Percentiles rank a stretch among this genome's conserved stretches.
Conservation (phyloP, 306 rosid species). For the Hylodesmum podocarpum region DNA sequence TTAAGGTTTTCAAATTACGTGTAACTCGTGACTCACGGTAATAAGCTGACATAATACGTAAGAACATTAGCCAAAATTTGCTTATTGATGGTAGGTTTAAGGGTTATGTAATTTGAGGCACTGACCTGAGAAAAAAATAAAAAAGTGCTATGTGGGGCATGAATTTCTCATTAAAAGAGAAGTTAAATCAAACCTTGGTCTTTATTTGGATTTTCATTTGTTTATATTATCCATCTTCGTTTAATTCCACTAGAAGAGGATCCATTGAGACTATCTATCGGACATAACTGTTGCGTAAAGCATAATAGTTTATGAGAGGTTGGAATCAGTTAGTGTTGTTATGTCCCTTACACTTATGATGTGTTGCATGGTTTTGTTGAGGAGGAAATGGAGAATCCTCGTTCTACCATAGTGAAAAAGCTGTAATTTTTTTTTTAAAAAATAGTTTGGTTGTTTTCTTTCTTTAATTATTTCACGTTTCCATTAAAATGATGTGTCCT, state of each 20-base stretch:
- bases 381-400: too few species aligned
- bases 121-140: background rate
- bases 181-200: background rate
- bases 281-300: background rate
- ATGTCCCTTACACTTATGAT: too few species aligned
- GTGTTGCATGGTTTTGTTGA: too few species aligned
- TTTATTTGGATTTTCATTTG: background rate
- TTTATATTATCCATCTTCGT: background rate
- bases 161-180: background rate
- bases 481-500: too few species aligned
- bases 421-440: too few species aligned
- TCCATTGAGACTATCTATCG: background rate
- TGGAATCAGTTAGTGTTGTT: too few species aligned
- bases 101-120: background rate
- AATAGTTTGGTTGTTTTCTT: too few species aligned
- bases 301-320: too few species aligned
- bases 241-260: background rate
- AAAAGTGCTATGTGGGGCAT: background rate
- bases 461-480: too few species aligned
- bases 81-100: too few species aligned
- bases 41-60: background rate
- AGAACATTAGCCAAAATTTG: background rate
- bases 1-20: background rate
- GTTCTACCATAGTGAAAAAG: too few species aligned
- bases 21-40: background rate